A percentile compares a stretch with the other conserved stretches of the same genome.
Conservation (phyloP, 345 rosid genomes). For the Dimocarpus longan region DNA sequence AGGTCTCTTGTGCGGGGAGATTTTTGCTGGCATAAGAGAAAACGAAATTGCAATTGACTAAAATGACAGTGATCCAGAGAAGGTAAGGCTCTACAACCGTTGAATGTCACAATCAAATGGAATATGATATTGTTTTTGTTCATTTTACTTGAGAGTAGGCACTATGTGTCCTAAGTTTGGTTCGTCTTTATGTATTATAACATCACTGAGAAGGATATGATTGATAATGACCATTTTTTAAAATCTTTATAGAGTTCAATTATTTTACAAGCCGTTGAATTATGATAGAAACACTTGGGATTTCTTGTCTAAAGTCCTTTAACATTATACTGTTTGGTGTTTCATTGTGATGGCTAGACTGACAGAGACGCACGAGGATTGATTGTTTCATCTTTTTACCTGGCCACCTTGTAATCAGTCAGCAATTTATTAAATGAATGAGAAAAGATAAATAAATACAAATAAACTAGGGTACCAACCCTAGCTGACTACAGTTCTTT, state of each 20-base stretch:
- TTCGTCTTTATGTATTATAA: background rate
- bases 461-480: too few relatives aligned
- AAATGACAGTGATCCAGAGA: background rate
- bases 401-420: too few relatives aligned
- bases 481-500: too few relatives aligned
- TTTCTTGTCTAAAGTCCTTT: too few relatives aligned
- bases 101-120: conserved; percentile 20
- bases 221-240: background rate
- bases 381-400: too few relatives aligned
- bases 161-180: conserved; percentile 6
- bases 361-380: too few relatives aligned
- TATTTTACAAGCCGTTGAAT: background rate
- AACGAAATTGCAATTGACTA: background rate
- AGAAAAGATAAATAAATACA: too few relatives aligned
- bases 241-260: background rate
- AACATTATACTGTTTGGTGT: too few relatives aligned
- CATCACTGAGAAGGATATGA: background rate
- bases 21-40: background rate
- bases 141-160: background rate
- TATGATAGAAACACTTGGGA: background rate
- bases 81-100: background rate
- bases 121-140: background rate
- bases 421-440: too few relatives aligned
- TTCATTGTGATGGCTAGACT: too few relatives aligned
- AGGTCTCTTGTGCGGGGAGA: too few relatives aligned